These are phyloP conservation scores for Leishmania aethiopica DNA, from an alignment of 208 protist species.

Conservation along the genomic window DNA sequence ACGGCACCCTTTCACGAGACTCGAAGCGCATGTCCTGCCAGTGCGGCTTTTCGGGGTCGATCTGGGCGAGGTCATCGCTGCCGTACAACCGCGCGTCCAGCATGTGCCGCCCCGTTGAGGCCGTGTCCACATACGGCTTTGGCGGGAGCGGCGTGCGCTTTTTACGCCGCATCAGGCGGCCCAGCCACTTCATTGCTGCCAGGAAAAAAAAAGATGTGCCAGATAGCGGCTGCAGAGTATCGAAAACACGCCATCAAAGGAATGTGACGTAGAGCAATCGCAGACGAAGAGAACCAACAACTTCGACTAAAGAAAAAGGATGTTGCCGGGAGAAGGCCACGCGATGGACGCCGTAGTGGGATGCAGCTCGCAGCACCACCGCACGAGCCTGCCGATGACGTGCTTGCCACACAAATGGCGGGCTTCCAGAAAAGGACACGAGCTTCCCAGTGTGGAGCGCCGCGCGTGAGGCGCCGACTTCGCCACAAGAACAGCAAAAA, in stretches of 20 bases:
- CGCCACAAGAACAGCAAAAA: background rate
- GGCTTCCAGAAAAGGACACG: background rate
- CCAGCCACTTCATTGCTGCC: constrained; percentile 71
- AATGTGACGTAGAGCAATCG: background rate
- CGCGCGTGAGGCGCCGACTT: background rate
- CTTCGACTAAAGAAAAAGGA: background rate
- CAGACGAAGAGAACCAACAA: background rate
- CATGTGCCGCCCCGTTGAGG: constrained; percentile 68
- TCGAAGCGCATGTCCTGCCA: constrained; percentile 87
- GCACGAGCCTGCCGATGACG: too few species aligned
- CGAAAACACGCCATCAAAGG: background rate
- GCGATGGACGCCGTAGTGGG: background rate
- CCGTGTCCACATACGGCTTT: constrained; percentile 87
- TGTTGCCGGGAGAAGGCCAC: background rate
- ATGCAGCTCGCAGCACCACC: background rate
- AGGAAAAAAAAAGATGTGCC: background rate
- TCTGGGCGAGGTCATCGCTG: constrained; percentile 61
- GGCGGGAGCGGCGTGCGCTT: constrained; percentile 75
- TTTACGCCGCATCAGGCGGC: constrained; percentile 39
- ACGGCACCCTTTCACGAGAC: constrained; percentile 71
- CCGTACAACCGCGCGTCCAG: constrained; percentile 71
- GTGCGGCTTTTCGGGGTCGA: constrained; percentile 89
- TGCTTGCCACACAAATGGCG: background rate
- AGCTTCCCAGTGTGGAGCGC: background rate
- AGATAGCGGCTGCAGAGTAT: background rate